Conservation (phyloP, 495 filamentous ascomycete genomes). For the Penicillium tannophilum region DNA sequence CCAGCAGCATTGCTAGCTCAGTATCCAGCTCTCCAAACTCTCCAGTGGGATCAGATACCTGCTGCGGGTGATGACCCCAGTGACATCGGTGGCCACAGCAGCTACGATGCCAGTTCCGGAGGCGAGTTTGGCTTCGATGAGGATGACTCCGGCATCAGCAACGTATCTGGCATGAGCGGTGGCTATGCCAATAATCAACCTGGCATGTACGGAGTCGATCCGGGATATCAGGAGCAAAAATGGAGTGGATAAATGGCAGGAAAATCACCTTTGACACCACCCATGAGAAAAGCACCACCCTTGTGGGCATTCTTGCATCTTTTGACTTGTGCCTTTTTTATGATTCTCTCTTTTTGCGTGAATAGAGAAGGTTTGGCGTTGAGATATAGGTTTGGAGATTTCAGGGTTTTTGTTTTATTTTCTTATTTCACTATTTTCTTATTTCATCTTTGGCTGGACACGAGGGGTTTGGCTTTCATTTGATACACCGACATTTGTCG, state of each 20-base stretch:
- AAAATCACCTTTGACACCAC: constrained; percentile 1
- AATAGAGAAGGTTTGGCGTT: constrained; percentile 40
- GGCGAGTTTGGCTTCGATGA: constrained; percentile 55
- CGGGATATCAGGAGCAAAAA: constrained; percentile 35
- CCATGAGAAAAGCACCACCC: constrained; percentile 10
- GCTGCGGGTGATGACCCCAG: constrained; percentile 59
- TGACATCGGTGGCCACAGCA: constrained; percentile 79
- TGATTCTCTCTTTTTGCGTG: constrained; percentile 14
- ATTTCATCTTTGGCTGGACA: constrained; percentile 14
- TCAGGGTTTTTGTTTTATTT: constrained; percentile 18
- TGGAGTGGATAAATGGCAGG: constrained; percentile 31
- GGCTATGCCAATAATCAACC: constrained; percentile 38
- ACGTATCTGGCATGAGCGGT: constrained; percentile 39
- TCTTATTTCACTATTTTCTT: constrained; percentile 17
- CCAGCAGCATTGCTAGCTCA: constrained; percentile 87
- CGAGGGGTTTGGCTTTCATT: constrained; percentile 5
- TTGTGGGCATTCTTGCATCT: constrained; percentile 10
- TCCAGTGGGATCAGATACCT: constrained; percentile 72
- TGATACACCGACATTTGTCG: constrained; percentile 6
- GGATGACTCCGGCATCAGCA: constrained; percentile 44
- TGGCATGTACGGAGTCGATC: constrained; percentile 38
- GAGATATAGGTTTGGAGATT: constrained; percentile 29
- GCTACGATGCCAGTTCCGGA: constrained; percentile 86
- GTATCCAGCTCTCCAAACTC: constrained; percentile 82
- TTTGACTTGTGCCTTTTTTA: constrained; percentile 11